Evolutionary conservation across 2,329 filamentous ascomycete species (phyloP).

Genomic region (Apiospora marii): DNA sequence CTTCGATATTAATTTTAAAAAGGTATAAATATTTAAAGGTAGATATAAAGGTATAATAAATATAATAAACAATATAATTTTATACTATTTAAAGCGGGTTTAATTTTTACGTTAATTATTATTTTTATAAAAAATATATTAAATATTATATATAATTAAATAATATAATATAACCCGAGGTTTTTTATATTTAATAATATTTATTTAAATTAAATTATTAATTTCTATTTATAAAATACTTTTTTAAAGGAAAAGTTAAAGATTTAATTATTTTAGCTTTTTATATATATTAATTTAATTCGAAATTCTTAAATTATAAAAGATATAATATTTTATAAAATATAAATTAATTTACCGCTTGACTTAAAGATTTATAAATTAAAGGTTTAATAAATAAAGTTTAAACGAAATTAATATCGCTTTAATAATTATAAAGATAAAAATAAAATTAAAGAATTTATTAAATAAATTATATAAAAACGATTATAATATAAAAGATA

Average conservation of each 20-base stretch:
- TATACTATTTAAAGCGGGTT: too few species aligned
- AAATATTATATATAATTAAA: too few species aligned
- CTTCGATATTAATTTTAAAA: too few species aligned
- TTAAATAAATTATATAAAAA: conserved; percentile 34
- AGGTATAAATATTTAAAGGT: too few species aligned
- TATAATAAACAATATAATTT: too few species aligned
- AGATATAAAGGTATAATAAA: too few species aligned
- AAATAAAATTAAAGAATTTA: conserved; percentile 35
- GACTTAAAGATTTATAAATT: conserved; percentile 38
- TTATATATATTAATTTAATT: conserved; percentile 38
- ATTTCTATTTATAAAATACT: conserved; percentile 41
- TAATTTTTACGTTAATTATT: too few species aligned
- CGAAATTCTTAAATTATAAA: conserved; percentile 35
- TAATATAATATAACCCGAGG: conserved; percentile 39
- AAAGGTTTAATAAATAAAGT: conserved; percentile 31
- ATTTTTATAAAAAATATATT: too few species aligned
- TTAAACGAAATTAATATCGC: conserved; percentile 37
- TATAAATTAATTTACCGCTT: conserved; percentile 36
- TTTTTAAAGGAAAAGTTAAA: conserved; percentile 37
- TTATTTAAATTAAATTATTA: conserved; percentile 40
- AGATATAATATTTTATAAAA: conserved; percentile 41
- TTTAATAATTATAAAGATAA: conserved; percentile 35
- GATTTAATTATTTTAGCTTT: conserved; percentile 32
- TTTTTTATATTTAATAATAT: conserved; percentile 38
- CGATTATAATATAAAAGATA: conserved; percentile 29